phyloP scores from a whole-genome alignment of 2,329 filamentous ascomycete species.

The Sporothrix humicola region DNA sequence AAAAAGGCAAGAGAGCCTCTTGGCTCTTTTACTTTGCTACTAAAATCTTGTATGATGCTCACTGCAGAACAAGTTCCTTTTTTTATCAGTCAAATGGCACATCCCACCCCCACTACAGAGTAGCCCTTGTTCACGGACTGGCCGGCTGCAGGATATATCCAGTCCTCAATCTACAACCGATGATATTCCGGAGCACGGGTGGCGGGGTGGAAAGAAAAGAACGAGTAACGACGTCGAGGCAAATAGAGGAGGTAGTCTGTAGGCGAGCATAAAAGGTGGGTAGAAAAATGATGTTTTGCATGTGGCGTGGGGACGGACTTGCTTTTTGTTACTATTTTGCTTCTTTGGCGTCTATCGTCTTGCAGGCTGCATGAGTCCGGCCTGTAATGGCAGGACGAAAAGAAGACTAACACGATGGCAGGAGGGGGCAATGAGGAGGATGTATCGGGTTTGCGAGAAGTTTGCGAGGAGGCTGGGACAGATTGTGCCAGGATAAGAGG shows the following conservation, averaged over 20 bases:
- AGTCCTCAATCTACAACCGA: conserved; percentile 15
- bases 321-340: neutral
- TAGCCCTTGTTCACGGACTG: conserved; percentile 1
- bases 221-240: neutral
- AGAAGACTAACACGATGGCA: neutral
- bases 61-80: neutral
- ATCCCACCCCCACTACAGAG: neutral
- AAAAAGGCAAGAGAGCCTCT: neutral
- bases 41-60: neutral
- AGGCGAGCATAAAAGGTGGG: neutral
- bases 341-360: conserved; percentile 1
- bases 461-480: neutral
- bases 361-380: conserved; percentile 20
- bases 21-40: neutral
- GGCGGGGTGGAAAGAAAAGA: neutral
- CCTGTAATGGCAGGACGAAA: neutral
- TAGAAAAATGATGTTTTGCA: conserved; percentile 14
- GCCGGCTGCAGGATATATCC: neutral
- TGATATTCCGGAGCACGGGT: conserved; percentile 17
- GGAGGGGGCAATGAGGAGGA: conserved; percentile 6
- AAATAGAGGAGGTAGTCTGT: neutral
- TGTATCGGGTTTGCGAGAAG: too few relatives aligned
- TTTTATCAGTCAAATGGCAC: neutral
- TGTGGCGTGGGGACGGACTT: neutral
- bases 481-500: conserved; percentile 5